These are phyloP conservation scores for Ogataea kodamae DNA, from an alignment of 805 yeast genomes.

Conservation along the genomic window DNA sequence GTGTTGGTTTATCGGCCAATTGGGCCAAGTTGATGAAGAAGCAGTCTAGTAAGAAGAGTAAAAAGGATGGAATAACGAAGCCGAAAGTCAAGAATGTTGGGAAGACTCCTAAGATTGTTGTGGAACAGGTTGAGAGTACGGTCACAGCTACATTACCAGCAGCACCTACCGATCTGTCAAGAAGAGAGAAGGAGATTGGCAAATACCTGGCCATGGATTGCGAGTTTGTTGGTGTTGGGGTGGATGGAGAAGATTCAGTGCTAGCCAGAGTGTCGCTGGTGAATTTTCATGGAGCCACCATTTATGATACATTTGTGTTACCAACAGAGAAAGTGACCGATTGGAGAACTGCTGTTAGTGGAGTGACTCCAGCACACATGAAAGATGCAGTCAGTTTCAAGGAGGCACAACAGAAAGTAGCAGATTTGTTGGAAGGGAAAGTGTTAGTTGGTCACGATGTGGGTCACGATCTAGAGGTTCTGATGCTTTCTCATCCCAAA, in stretches of 20 bases:
- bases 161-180: not conserved
- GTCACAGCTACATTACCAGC: not conserved
- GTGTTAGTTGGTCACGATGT: conserved; percentile 84
- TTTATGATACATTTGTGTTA: conserved; percentile 70
- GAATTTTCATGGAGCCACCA: conserved; percentile 69
- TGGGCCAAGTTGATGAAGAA: conserved; percentile 22
- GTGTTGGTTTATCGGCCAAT: conserved; percentile 19
- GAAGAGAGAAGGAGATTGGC: conserved; percentile 48
- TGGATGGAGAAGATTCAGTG: conserved; percentile 63
- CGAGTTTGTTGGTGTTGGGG: conserved; percentile 91
- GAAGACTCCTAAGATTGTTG: conserved; percentile 1
- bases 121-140: not conserved
- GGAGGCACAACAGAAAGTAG: conserved; percentile 58
- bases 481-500: conserved; percentile 66
- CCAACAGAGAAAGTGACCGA: conserved; percentile 78
- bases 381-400: conserved; percentile 60
- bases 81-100: conserved; percentile 1
- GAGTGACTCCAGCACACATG: conserved; percentile 72
- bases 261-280: conserved; percentile 87
- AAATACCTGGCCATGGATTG: conserved; percentile 83
- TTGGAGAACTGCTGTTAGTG: conserved; percentile 93
- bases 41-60: conserved; percentile 4
- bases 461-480: conserved; percentile 68
- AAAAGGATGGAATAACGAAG: conserved; percentile 1
- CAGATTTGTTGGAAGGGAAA: conserved; percentile 49